These are phyloP conservation scores for Eutypa lata DNA, from an alignment of 2,329 filamentous ascomycete genomes.

Conservation along the genomic window DNA sequence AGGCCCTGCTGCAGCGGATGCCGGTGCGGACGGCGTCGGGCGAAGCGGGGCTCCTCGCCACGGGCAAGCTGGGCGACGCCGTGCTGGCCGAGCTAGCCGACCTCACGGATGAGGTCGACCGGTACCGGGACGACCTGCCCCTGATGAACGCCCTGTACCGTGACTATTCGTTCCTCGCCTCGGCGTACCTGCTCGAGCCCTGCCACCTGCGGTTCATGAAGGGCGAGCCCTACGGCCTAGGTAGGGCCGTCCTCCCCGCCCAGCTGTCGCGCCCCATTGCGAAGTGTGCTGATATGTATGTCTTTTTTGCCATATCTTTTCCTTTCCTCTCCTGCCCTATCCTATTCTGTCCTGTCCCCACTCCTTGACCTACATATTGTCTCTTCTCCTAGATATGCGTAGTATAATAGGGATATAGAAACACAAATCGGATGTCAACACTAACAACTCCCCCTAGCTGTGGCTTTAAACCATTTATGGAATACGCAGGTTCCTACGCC, in stretches of 20 bases:
- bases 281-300: constrained; percentile 81
- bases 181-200: constrained; percentile 85
- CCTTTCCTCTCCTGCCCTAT: background rate
- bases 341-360: background rate
- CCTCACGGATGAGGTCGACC: constrained; percentile 69
- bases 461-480: constrained; percentile 91
- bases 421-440: no score
- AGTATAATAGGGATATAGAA: no score
- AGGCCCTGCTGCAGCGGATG: constrained; percentile 42
- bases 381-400: no score
- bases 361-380: no score
- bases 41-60: constrained; percentile 72
- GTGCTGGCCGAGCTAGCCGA: constrained; percentile 74
- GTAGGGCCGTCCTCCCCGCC: constrained; percentile 67
- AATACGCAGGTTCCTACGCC: constrained; percentile 69
- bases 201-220: constrained; percentile 74
- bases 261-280: constrained; percentile 79
- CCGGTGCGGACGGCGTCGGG: constrained; percentile 75
- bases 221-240: constrained; percentile 75
- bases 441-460: no score
- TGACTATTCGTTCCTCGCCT: constrained; percentile 89
- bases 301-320: constrained; percentile 26
- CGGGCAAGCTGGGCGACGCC: constrained; percentile 69
- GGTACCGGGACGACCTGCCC: constrained; percentile 69
- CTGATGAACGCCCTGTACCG: constrained; percentile 84